These are phyloP conservation scores for Lentinus brumalis DNA, from an alignment of 768 basidiomycete species.

Conservation along the genomic window DNA sequence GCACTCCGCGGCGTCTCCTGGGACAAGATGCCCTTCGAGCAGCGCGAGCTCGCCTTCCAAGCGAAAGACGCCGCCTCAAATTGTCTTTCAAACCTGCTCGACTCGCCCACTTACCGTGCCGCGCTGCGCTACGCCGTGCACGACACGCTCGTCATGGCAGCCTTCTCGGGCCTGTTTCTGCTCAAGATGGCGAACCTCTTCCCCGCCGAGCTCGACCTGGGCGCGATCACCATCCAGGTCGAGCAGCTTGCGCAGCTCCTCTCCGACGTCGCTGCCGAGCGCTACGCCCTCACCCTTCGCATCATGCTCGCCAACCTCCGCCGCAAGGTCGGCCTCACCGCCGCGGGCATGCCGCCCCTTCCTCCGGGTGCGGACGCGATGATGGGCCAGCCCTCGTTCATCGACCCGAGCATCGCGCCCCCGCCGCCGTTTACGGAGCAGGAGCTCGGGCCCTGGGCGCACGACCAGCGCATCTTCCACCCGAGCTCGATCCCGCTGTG, in stretches of 20 bases:
- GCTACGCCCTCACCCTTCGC: conserved; percentile 90
- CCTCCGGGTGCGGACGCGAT: conserved; percentile 39
- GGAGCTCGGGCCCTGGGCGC: conserved; percentile 59
- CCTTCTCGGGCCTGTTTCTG: conserved; percentile 88
- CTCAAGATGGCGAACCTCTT: conserved; percentile 95
- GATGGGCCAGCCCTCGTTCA: conserved; percentile 52
- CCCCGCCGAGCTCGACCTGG: conserved; percentile 80
- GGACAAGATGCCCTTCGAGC: conserved; percentile 97
- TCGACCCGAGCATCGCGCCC: conserved; percentile 46
- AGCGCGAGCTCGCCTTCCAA: conserved; percentile 92
- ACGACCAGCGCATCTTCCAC: conserved; percentile 59
- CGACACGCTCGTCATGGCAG: conserved; percentile 88
- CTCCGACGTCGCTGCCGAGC: conserved; percentile 91
- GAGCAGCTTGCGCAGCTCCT: conserved; percentile 89
- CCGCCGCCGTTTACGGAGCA: conserved; percentile 76
- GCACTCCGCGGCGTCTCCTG: conserved; percentile 89
- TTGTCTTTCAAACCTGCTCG: conserved; percentile 83
- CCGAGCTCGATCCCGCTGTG: conserved; percentile 85
- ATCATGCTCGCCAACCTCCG: conserved; percentile 93
- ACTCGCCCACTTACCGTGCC: conserved; percentile 78
- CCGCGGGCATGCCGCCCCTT: conserved; percentile 20
- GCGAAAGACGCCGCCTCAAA: conserved; percentile 91
- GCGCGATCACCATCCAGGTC: conserved; percentile 77
- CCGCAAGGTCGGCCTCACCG: conserved; percentile 75
- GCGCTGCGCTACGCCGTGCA: conserved; percentile 93